Conservation (phyloP, 768 basidiomycete genomes). For the Pleurotus eryngii region DNA sequence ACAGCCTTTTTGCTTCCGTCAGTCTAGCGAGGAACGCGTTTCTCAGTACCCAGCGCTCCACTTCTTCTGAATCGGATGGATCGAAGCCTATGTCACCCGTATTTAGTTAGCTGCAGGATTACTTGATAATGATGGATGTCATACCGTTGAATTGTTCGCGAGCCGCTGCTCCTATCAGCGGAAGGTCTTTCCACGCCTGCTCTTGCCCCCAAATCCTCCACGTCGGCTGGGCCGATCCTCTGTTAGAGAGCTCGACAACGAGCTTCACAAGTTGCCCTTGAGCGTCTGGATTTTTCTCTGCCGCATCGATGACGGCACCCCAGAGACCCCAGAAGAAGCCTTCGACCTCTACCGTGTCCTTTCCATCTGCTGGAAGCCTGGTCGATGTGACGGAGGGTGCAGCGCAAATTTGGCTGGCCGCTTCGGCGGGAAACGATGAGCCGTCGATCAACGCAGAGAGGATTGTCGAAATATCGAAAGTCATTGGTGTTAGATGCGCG, state of each 20-base stretch:
- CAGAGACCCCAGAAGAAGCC: constrained; percentile 5
- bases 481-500: neutral
- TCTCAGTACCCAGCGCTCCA: neutral
- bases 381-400: neutral
- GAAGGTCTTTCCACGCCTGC: neutral
- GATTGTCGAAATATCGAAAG: neutral
- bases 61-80: neutral
- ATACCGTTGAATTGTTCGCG: constrained; percentile 1
- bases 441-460: neutral
- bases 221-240: neutral
- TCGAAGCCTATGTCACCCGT: neutral
- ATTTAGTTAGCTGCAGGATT: neutral
- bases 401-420: neutral
- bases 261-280: neutral
- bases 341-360: neutral
- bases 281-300: neutral
- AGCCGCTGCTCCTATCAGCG: neutral
- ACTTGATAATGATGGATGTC: neutral
- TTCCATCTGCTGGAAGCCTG: neutral
- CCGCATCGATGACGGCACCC: neutral
- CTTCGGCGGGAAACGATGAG: neutral
- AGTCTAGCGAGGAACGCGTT: constrained; percentile 1
- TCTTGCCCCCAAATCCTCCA: constrained; percentile 6
- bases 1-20: neutral
- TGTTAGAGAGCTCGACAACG: neutral